Evolutionary conservation across 2,329 filamentous ascomycete genomes (phyloP).

Genomic region (Penicillium psychrosexuale): DNA sequence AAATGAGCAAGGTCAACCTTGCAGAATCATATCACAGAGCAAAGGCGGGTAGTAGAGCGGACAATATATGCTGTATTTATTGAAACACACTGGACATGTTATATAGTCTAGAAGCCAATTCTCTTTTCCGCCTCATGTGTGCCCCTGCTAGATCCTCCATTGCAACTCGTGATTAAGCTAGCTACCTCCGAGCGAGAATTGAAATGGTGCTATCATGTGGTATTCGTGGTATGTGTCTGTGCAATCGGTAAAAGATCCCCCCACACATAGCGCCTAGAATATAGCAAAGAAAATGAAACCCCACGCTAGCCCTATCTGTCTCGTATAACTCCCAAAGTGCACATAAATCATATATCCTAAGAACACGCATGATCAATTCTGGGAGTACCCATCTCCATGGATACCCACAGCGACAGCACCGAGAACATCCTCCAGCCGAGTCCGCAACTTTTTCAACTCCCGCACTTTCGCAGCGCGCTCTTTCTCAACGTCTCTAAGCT

Average conservation of each 20-base stretch:
- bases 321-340: neutral
- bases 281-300: neutral
- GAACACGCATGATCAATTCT: neutral
- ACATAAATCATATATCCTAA: neutral
- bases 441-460: constrained; percentile 43
- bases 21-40: no score
- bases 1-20: no score
- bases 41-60: no score
- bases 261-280: constrained; percentile 3
- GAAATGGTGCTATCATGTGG: neutral
- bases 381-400: constrained; percentile 26
- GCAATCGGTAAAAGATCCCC: no score
- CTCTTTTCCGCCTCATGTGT: no score
- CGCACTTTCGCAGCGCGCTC: constrained; percentile 41
- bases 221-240: no score
- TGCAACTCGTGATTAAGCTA: no score
- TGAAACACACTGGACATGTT: no score
- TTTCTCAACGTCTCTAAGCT: constrained; percentile 45
- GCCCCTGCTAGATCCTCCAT: neutral
- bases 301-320: neutral
- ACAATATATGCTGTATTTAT: no score
- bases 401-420: constrained; percentile 39
- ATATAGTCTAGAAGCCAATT: no score
- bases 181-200: no score
- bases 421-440: constrained; percentile 43